Base-by-base conservation (phyloP, 1,284 basidiomycete genomes). In the Cutaneotrichosporon sp. region DNA sequence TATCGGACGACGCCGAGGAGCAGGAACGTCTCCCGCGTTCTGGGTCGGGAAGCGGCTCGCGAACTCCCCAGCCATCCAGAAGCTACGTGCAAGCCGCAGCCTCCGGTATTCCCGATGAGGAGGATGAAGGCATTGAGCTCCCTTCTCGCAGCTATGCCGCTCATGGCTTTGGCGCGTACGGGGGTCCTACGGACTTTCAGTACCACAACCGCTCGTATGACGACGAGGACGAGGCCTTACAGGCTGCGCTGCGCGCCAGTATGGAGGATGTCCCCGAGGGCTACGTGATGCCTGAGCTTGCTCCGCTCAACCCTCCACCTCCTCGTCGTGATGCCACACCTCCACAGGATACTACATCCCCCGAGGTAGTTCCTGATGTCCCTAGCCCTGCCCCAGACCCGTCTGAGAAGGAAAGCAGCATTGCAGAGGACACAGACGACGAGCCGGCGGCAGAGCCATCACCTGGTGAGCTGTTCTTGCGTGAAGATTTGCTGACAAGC, bases 211-310 rank as follows among this genome's bases (percentile, higher is more conserved):
- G 77, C 44, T 63, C 65, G 39, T 88, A 90, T 61, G 89, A 91
- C 61, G 88, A 92, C 60, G 90, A 92, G 60, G 90, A 94, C 62
- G 83, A 80, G 31, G 86, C 88, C 64, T 75, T 93, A 32, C 87
- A 92, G 71, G 87, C 88, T 20, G 90, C 90, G 12, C 75, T 94
- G 48, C 84, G 79, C 65, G 90, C 89, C 3, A 90, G 88, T 37
- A 76, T 93, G 61, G 85, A 86, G 62, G 78, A 79, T 38, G 68
- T 84, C 22, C 84, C 88, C 1, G 39, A 46, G 4, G 58, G 34
- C 37, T 60, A 51, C n/a, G 49, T 56, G 26, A 44, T 60, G 46
- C 58, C 58, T 3, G 54, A 56, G 32, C 58, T 60, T 20, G 25
- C 50, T 37, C 54, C 58, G 1, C 17, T 53, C 31, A 20, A 48